Percentiles rank a stretch among this genome's conserved stretches.
These are phyloP conservation scores for Carex kokanica DNA, from an alignment of 176 grass and related monocot genomes.

Conservation along the genomic window DNA sequence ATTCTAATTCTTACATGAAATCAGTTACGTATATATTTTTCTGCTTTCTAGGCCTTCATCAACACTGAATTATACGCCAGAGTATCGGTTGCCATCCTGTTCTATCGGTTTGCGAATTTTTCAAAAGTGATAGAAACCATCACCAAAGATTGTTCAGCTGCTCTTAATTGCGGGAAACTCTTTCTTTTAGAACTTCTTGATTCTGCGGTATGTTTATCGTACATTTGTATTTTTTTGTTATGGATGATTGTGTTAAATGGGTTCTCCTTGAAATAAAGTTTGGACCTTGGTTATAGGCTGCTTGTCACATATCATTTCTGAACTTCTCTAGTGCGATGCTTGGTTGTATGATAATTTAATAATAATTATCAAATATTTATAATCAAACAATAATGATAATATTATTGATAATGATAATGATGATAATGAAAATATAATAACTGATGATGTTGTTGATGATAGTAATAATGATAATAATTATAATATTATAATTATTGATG, in stretches of 20 bases:
- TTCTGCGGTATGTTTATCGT: conserved; percentile 60
- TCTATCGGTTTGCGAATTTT: conserved; percentile 55
- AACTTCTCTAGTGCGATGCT: neutral
- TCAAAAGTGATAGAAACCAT: conserved; percentile 24
- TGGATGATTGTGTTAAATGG: neutral
- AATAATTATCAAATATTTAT: no score
- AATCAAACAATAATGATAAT: no score
- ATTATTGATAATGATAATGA: no score
- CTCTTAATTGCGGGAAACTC: conserved; percentile 59
- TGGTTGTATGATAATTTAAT: neutral
- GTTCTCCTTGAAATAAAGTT: neutral
- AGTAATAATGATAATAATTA: no score
- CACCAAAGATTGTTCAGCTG: conserved; percentile 39
- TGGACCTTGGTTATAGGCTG: neutral
- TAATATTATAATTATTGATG: no score
- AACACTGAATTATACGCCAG: conserved; percentile 95
- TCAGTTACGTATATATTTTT: neutral
- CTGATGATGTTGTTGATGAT: no score
- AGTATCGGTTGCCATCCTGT: conserved; percentile 80
- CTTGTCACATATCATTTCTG: neutral
- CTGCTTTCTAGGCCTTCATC: conserved; percentile 67
- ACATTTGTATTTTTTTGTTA: neutral
- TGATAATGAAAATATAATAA: no score
- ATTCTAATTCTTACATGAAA: conserved; percentile 14
- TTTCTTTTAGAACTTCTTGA: conserved; percentile 78